phyloP scores from a whole-genome alignment of 140 eudicot genomes.

The Flaveria floridana region DNA sequence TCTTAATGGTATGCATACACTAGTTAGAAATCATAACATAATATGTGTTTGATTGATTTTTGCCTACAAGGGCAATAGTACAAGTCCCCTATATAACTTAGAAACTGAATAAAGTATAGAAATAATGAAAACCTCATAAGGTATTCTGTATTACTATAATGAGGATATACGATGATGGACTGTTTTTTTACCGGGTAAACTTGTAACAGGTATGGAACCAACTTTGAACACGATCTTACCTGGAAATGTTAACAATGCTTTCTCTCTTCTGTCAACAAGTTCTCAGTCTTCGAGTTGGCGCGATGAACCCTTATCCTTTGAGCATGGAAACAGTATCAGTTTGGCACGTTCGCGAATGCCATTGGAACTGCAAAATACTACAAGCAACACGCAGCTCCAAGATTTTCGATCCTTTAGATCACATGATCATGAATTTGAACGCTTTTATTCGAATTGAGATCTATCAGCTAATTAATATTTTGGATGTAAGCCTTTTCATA shows the following conservation, averaged over 20 bases:
- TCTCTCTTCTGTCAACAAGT: constrained; percentile 68
- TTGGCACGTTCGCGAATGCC: constrained; percentile 34
- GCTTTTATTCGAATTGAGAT: constrained; percentile 37
- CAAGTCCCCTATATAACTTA: not conserved
- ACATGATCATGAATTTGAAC: constrained; percentile 20
- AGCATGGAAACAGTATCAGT: constrained; percentile 32
- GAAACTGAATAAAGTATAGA: not conserved
- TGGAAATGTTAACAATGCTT: constrained; percentile 42
- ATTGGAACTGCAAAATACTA: constrained; percentile 27
- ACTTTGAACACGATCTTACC: constrained; percentile 25
- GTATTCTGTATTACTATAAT: too few relatives aligned
- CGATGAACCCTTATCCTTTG: constrained; percentile 32
- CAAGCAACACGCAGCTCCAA: constrained; percentile 24
- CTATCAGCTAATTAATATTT: not conserved
- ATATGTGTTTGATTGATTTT: too few relatives aligned
- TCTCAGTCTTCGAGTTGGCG: constrained; percentile 41
- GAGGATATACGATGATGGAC: too few relatives aligned
- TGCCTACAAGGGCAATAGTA: not conserved
- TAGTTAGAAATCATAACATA: too few relatives aligned
- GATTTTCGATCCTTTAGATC: too few relatives aligned
- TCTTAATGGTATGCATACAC: constrained; percentile 33
- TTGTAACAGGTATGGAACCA: constrained; percentile 35
- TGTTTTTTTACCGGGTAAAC: not conserved
- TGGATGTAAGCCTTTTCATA: too few relatives aligned
- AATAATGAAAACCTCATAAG: too few relatives aligned